A percentile compares a stretch with the other conserved stretches of the same genome.
Evolutionary conservation across 768 basidiomycete species (phyloP).

Genomic region (Strobilomyces echinocephalus): DNA sequence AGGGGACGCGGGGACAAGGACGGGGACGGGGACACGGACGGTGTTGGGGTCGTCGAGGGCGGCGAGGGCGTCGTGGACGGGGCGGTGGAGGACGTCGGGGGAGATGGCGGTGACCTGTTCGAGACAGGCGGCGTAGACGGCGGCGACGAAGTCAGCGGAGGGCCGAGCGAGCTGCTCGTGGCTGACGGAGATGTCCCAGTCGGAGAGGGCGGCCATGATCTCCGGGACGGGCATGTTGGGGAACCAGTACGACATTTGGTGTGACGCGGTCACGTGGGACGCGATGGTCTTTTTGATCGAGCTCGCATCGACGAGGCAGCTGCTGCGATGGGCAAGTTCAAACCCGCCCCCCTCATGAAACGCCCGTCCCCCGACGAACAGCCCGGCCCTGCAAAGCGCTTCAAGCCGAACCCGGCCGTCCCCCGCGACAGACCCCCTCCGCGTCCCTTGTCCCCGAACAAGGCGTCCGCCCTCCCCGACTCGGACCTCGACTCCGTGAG

Average conservation of each 20-base stretch:
- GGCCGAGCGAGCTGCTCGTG: slow-evolving; percentile 66
- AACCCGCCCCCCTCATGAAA: slow-evolving; percentile 30
- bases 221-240: slow-evolving; percentile 63
- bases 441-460: background rate
- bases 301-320: background rate
- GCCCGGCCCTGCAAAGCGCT: slow-evolving; percentile 31
- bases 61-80: slow-evolving; percentile 51
- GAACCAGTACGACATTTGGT: slow-evolving; percentile 45
- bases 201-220: slow-evolving; percentile 58
- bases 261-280: slow-evolving; percentile 29
- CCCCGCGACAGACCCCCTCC: background rate
- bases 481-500: slow-evolving; percentile 19
- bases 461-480: slow-evolving; percentile 4
- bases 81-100: slow-evolving; percentile 52
- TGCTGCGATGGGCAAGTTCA: slow-evolving; percentile 35
- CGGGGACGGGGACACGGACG: slow-evolving; percentile 34
- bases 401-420: slow-evolving; percentile 14
- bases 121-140: slow-evolving; percentile 66
- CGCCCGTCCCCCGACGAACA: background rate
- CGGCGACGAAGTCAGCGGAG: slow-evolving; percentile 64
- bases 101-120: slow-evolving; percentile 65
- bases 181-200: slow-evolving; percentile 65
- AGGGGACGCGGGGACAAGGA: slow-evolving; percentile 24
- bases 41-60: slow-evolving; percentile 49
- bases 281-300: slow-evolving; percentile 15